Base-by-base conservation (phyloP, 768 basidiomycete genomes). In the Agrocybe chaxingu region DNA sequence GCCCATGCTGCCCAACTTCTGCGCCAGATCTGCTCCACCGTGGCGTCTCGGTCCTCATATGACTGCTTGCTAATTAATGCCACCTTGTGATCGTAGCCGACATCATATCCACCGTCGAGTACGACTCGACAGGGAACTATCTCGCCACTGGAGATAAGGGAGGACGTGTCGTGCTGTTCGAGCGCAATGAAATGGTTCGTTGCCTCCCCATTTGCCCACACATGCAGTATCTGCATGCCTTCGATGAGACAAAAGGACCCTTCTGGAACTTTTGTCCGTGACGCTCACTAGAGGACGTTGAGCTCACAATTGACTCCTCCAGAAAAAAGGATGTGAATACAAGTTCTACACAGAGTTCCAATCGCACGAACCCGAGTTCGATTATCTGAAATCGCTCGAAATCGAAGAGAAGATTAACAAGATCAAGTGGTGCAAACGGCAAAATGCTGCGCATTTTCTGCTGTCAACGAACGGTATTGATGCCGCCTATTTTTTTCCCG, bases 401-500 rank as follows among this genome's bases (percentile, higher is more conserved):
- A 99, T 99, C 71, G 97, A 99, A 73, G 97, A 99, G 81, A 99
- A 99, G 87, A 99, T 99, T 79, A 99, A 99, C 79, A 92, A 97
- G 84, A 99, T 99, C 82, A 92, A 94, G 69, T 99, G 97, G 97
- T 98, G 95, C 79, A 94, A 87, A 76, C 83, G 97, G 57, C 94
- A 97, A 74, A 98, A 98, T 68, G 80, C 90, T 41, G 95, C 97
- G 40, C 97, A 99, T 71, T 98, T 99, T 71, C 73, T 99, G 50
- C 71, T 99, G 45, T 96, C 94, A 51, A 98, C 97, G 30, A 99
- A 99, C 62, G 97, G 97, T 96, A 54, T 53, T 34, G 42, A 16
- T 52, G 7, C 79, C 70, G 35, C 31, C 47, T 51, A 49, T 46
- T 16, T 52, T 11, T 50, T n/a, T 18, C n/a, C 18, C 16, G 36